phyloP scores from a whole-genome alignment of 1,284 basidiomycete species.

The Tilletia caries region DNA sequence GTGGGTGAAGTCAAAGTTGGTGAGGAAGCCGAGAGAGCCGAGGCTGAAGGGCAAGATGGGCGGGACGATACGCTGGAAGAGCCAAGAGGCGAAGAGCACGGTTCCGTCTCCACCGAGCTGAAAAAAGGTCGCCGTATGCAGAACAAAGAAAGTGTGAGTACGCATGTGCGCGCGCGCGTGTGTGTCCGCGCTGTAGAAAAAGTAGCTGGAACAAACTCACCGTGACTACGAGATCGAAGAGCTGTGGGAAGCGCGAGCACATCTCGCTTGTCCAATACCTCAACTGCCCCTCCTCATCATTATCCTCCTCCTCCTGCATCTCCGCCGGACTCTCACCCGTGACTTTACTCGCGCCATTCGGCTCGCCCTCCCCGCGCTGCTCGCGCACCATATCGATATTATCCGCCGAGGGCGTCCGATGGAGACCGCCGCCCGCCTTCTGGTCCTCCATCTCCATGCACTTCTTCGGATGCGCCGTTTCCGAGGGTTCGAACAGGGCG shows the following conservation, averaged over 20 bases:
- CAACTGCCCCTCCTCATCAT: constrained; percentile 69
- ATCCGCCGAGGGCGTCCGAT: constrained; percentile 17
- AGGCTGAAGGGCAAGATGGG: constrained; percentile 95
- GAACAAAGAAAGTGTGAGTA: not conserved
- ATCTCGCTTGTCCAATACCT: constrained; percentile 97
- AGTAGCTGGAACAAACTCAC: constrained; percentile 55
- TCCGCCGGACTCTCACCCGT: not conserved
- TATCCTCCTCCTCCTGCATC: constrained; percentile 56
- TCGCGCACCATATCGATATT: constrained; percentile 10
- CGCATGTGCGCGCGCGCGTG: not conserved
- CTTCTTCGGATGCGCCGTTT: not conserved
- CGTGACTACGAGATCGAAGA: constrained; percentile 97
- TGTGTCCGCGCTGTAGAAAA: not conserved
- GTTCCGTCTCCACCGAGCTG: constrained; percentile 88
- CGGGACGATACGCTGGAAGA: constrained; percentile 96
- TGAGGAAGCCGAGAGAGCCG: constrained; percentile 97
- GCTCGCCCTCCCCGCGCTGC: not conserved
- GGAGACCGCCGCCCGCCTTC: not conserved
- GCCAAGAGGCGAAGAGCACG: constrained; percentile 97
- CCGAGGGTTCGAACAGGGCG: constrained; percentile 73
- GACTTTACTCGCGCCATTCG: not conserved
- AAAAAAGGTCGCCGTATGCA: too few species aligned
- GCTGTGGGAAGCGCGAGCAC: constrained; percentile 84
- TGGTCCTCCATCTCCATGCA: not conserved
- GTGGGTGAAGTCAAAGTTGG: constrained; percentile 92